phyloP scores from a whole-genome alignment of 2,329 filamentous ascomycete species.

The Mollisia scopiformis region DNA sequence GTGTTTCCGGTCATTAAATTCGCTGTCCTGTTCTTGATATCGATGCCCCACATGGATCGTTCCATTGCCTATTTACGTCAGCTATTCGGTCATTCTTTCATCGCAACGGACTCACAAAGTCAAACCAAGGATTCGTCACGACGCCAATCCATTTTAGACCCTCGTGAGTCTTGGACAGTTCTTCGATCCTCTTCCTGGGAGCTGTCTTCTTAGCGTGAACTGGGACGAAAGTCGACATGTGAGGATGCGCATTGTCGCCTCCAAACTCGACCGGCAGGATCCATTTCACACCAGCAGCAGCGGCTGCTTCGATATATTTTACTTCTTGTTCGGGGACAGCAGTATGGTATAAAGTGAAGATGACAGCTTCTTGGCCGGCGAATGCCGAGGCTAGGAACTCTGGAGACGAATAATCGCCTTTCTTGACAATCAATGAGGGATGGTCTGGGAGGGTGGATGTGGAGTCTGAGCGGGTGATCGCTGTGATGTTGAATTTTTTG shows the following conservation, averaged over 20 bases:
- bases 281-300: not conserved
- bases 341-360: not conserved
- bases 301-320: not conserved
- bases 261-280: not conserved
- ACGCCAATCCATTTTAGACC: conserved; percentile 1
- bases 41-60: not conserved
- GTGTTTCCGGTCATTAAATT: not conserved
- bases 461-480: not conserved
- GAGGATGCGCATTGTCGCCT: not conserved
- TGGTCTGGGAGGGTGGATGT: not conserved
- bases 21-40: not conserved
- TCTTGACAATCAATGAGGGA: not conserved
- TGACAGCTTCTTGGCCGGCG: not conserved
- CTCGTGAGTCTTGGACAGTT: not conserved
- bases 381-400: not conserved
- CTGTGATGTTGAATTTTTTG: not conserved
- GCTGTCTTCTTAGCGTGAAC: not conserved
- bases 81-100: too few species aligned
- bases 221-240: not conserved
- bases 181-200: not conserved
- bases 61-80: not conserved
- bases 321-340: not conserved
- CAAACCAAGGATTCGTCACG: not conserved
- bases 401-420: not conserved
- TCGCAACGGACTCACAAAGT: not conserved